Conservation (phyloP, 345 rosid species). For the Dipteronia sinensis region DNA sequence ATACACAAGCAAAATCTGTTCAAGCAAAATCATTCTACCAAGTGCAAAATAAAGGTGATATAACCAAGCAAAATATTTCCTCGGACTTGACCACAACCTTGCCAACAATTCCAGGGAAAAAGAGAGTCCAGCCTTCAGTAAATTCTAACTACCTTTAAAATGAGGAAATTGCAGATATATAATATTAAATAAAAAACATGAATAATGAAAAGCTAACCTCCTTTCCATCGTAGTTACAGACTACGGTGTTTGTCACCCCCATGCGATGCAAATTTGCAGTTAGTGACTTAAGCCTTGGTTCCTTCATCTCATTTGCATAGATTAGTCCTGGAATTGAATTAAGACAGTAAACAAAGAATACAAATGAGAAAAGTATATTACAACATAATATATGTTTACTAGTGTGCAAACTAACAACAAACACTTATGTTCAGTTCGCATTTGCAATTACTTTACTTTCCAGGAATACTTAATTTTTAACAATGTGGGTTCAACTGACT, state of each 20-base stretch:
- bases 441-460: no score
- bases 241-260: constrained; percentile 93
- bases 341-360: constrained; percentile 10
- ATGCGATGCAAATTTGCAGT: constrained; percentile 92
- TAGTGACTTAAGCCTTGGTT: constrained; percentile 75
- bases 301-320: constrained; percentile 93
- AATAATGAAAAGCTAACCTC: constrained; percentile 57
- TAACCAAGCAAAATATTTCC: background rate
- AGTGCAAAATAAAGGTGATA: background rate
- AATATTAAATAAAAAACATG: background rate
- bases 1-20: background rate
- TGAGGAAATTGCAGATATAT: background rate
- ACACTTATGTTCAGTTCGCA: background rate
- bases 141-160: background rate
- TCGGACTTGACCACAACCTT: background rate
- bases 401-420: background rate
- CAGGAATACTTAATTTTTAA: background rate
- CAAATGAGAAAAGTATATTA: background rate
- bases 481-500: background rate
- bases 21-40: background rate
- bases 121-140: background rate
- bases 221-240: constrained; percentile 93
- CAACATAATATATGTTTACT: background rate
- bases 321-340: constrained; percentile 65
- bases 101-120: background rate